Percentiles rank a stretch among this genome's conserved stretches.
Evolutionary conservation across 768 basidiomycete species (phyloP).

Genomic region (Gautieria morchelliformis): DNA sequence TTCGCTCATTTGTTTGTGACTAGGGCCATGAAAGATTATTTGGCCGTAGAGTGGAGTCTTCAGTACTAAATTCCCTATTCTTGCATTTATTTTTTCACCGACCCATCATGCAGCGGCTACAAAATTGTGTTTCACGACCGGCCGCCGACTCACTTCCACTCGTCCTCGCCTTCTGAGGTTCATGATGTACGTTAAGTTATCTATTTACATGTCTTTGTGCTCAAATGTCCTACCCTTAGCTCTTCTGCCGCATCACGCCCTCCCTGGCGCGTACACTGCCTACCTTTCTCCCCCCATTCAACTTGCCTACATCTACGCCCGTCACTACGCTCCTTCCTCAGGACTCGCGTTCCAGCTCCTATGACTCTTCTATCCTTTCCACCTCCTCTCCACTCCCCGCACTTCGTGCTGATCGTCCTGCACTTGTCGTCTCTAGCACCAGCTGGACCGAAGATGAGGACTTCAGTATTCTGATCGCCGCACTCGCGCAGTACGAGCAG

Average conservation of each 20-base stretch:
- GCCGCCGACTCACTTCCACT: conserved; percentile 78
- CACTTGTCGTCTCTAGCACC: conserved; percentile 83
- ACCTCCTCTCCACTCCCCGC: conserved; percentile 28
- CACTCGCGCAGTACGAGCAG: conserved; percentile 60
- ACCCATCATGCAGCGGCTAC: conserved; percentile 45
- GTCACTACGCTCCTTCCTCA: conserved; percentile 32
- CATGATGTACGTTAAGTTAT: conserved; percentile 53
- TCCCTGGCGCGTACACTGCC: conserved; percentile 16
- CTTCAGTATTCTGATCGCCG: conserved; percentile 73
- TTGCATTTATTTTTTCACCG: background rate
- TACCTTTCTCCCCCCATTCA: conserved; percentile 43
- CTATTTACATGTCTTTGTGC: conserved; percentile 17
- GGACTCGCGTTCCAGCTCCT: conserved; percentile 16
- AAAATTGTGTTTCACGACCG: conserved; percentile 80
- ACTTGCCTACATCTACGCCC: conserved; percentile 48
- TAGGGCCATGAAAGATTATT: conserved; percentile 64
- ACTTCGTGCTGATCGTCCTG: conserved; percentile 68
- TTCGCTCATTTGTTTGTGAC: conserved; percentile 94
- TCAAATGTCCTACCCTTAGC: conserved; percentile 20
- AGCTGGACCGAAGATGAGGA: conserved; percentile 99
- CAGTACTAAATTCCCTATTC: conserved; percentile 33
- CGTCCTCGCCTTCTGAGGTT: conserved; percentile 54
- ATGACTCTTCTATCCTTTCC: conserved; percentile 17
- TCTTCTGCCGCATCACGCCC: conserved; percentile 20
- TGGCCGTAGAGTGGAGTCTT: conserved; percentile 67